phyloP scores from a whole-genome alignment of 495 filamentous ascomycete genomes.

The Thermothielavioides terrestris region DNA sequence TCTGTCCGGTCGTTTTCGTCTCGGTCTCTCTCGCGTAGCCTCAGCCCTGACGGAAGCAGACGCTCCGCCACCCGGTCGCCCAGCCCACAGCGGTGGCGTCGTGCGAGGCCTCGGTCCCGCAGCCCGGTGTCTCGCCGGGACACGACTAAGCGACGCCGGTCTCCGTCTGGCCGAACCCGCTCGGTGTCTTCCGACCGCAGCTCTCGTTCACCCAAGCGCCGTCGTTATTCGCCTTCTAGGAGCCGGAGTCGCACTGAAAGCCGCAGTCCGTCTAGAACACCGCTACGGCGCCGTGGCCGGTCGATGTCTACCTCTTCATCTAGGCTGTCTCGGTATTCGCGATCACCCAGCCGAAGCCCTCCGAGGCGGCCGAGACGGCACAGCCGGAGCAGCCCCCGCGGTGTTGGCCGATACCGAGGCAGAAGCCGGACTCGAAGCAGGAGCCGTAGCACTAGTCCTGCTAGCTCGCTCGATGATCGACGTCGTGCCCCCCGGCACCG shows the following conservation, averaged over 20 bases:
- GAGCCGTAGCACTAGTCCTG: constrained; percentile 21
- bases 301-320: constrained; percentile 42
- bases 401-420: neutral
- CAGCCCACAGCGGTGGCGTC: constrained; percentile 29
- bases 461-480: constrained; percentile 33
- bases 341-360: constrained; percentile 31
- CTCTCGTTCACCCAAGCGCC: constrained; percentile 24
- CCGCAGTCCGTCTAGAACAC: constrained; percentile 10
- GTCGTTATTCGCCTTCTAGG: constrained; percentile 27
- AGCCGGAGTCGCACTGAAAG: constrained; percentile 33
- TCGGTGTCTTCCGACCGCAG: constrained; percentile 26
- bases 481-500: constrained; percentile 48
- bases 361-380: constrained; percentile 35
- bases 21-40: constrained; percentile 29
- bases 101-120: constrained; percentile 32
- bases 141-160: constrained; percentile 36
- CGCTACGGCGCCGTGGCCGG: constrained; percentile 27
- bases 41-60: constrained; percentile 23
- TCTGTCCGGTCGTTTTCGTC: constrained; percentile 28
- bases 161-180: constrained; percentile 24
- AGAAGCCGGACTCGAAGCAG: constrained; percentile 27
- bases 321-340: constrained; percentile 30
- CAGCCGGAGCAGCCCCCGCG: constrained; percentile 34
- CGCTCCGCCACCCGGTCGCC: constrained; percentile 28
- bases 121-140: constrained; percentile 32